Evolutionary conservation across 768 basidiomycete genomes (phyloP).

Genomic region (Amanita pseudoporphyria): DNA sequence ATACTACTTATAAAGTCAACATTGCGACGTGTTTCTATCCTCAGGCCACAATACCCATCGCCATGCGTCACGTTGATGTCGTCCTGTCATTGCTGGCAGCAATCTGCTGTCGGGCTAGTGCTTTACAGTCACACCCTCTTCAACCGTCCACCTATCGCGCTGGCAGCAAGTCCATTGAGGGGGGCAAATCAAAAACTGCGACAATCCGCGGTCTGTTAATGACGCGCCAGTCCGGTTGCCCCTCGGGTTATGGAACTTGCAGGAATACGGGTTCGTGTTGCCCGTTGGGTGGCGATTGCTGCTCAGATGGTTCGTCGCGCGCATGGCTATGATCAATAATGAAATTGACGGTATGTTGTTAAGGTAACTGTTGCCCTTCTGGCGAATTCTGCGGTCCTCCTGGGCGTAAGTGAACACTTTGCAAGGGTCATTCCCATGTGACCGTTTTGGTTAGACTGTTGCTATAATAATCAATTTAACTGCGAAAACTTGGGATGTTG

Average conservation of each 20-base stretch:
- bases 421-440: background rate
- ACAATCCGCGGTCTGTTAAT: background rate
- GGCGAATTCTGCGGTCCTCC: background rate
- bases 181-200: background rate
- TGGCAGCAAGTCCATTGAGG: background rate
- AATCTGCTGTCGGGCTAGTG: too few relatives aligned
- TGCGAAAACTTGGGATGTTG: background rate
- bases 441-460: background rate
- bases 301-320: conserved; percentile 1
- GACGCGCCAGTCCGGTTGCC: background rate
- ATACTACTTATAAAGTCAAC: too few relatives aligned
- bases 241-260: background rate
- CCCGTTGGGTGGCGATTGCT: conserved; percentile 2
- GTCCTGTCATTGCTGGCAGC: too few relatives aligned
- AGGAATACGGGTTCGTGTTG: background rate
- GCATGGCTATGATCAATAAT: background rate
- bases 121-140: too few relatives aligned
- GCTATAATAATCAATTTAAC: background rate
- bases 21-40: too few relatives aligned
- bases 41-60: too few relatives aligned
- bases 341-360: background rate
- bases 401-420: background rate
- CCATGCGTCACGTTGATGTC: too few relatives aligned
- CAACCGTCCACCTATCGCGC: background rate
- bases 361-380: background rate